Percentiles rank a stretch among this genome's conserved stretches.
Conservation (phyloP, 257 asterid genomes). For the Fraxinus cuspidata region DNA sequence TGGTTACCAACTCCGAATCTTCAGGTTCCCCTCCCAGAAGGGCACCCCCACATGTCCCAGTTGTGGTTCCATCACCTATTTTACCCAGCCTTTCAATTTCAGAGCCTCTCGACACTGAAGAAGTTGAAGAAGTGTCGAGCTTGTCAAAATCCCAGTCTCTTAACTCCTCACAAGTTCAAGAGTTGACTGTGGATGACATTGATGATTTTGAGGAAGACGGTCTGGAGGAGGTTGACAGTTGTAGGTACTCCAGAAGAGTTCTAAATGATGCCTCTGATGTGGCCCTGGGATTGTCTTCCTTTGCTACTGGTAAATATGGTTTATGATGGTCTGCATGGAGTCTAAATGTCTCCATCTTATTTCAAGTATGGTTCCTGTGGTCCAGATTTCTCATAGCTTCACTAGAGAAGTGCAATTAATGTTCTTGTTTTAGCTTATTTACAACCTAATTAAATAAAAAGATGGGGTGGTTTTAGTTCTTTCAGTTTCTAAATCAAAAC, state of each 20-base stretch:
- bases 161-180: conserved; percentile 59
- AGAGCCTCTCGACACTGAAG: conserved; percentile 63
- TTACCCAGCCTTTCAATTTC: conserved; percentile 54
- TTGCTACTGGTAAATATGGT: conserved; percentile 67
- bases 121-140: conserved; percentile 57
- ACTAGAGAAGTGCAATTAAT: not conserved
- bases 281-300: conserved; percentile 74
- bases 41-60: conserved; percentile 69
- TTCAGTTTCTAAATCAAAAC: conserved; percentile 10
- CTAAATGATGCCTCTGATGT: conserved; percentile 91
- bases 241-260: conserved; percentile 87
- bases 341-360: conserved; percentile 1
- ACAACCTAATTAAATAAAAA: not conserved
- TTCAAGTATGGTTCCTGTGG: conserved; percentile 14
- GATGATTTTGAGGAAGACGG: conserved; percentile 80
- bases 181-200: conserved; percentile 87
- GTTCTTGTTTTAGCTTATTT: conserved; percentile 24
- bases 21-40: conserved; percentile 96
- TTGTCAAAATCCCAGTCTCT: conserved; percentile 69
- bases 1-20: conserved; percentile 69
- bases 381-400: conserved; percentile 5
- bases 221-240: conserved; percentile 69
- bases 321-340: conserved; percentile 17
- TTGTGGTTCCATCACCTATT: conserved; percentile 50
- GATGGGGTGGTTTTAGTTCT: not conserved